These are phyloP conservation scores for Didymella pomorum DNA, from an alignment of 2,329 filamentous ascomycete species.

Conservation along the genomic window DNA sequence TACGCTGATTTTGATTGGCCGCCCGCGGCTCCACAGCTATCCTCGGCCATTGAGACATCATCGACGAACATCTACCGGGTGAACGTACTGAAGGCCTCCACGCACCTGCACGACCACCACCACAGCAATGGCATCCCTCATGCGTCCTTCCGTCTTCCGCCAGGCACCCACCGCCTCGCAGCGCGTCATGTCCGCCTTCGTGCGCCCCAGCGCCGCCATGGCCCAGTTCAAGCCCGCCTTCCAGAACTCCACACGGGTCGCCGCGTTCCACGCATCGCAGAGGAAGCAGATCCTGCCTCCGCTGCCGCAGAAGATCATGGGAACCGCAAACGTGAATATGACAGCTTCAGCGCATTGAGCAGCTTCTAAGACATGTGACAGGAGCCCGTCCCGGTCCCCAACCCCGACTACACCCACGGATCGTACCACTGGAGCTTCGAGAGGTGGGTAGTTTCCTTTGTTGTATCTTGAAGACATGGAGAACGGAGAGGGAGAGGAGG, in stretches of 20 bases:
- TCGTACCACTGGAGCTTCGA: conserved; percentile 99
- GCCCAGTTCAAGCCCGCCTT: conserved; percentile 51
- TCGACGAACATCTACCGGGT: conserved; percentile 20
- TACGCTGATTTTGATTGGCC: conserved; percentile 12
- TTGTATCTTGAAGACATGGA: not conserved
- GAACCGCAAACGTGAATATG: conserved; percentile 62
- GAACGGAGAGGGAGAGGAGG: not conserved
- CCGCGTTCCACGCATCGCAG: conserved; percentile 87
- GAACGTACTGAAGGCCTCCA: conserved; percentile 2
- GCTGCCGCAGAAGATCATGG: conserved; percentile 83
- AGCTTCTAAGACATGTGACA: conserved; percentile 4
- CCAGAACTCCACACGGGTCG: conserved; percentile 61
- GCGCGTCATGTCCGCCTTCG: conserved; percentile 56
- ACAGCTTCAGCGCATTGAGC: not conserved
- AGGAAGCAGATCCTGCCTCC: conserved; percentile 80
- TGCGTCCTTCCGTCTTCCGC: conserved; percentile 60
- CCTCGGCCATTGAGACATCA: conserved; percentile 19
- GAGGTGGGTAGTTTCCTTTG: conserved; percentile 57
- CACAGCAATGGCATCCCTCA: conserved; percentile 61
- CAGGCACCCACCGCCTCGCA: conserved; percentile 55
- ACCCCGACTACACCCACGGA: conserved; percentile 78
- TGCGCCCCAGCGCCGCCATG: conserved; percentile 47
- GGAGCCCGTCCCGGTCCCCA: conserved; percentile 78
- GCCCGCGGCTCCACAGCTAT: conserved; percentile 4
- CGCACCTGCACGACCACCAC: conserved; percentile 5